A percentile compares a stretch with the other conserved stretches of the same genome.
These are phyloP conservation scores for Barnettozyma botsteinii DNA, from an alignment of 805 yeast genomes.

Conservation along the genomic window DNA sequence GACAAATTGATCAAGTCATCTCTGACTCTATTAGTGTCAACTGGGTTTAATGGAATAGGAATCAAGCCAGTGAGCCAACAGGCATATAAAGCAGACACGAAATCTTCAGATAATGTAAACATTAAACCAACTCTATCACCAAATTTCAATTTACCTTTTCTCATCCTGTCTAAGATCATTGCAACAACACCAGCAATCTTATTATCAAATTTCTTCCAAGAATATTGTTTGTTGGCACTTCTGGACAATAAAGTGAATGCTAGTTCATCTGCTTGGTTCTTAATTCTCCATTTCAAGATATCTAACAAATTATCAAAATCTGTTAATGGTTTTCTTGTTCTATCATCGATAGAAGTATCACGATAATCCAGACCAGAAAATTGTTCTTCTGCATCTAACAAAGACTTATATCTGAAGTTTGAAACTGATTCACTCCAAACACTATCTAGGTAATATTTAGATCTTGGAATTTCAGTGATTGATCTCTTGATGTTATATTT, in stretches of 20 bases:
- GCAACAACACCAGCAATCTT: conserved; percentile 70
- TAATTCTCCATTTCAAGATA: conserved; percentile 72
- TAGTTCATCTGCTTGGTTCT: conserved; percentile 67
- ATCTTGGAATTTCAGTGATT: conserved; percentile 60
- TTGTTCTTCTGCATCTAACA: conserved; percentile 63
- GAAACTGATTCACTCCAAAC: conserved; percentile 67
- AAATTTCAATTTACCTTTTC: conserved; percentile 53
- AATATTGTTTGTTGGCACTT: conserved; percentile 43
- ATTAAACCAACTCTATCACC: conserved; percentile 76
- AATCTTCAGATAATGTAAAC: conserved; percentile 87
- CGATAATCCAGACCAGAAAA: conserved; percentile 77
- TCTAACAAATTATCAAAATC: conserved; percentile 69
- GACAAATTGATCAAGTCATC: conserved; percentile 71
- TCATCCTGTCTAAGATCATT: conserved; percentile 65
- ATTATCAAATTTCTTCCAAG: conserved; percentile 81
- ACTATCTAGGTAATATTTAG: conserved; percentile 74
- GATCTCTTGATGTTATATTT: conserved; percentile 68
- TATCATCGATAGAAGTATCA: conserved; percentile 68
- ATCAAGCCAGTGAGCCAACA: conserved; percentile 78
- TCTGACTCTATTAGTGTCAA: conserved; percentile 57
- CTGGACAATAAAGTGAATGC: conserved; percentile 53
- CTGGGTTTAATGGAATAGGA: conserved; percentile 70
- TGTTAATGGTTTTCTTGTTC: conserved; percentile 67
- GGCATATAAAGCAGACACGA: conserved; percentile 74
- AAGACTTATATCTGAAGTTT: conserved; percentile 50